Evolutionary conservation across 176 grass and related monocot species (phyloP).

Genomic region (Rhynchospora breviuscula): DNA sequence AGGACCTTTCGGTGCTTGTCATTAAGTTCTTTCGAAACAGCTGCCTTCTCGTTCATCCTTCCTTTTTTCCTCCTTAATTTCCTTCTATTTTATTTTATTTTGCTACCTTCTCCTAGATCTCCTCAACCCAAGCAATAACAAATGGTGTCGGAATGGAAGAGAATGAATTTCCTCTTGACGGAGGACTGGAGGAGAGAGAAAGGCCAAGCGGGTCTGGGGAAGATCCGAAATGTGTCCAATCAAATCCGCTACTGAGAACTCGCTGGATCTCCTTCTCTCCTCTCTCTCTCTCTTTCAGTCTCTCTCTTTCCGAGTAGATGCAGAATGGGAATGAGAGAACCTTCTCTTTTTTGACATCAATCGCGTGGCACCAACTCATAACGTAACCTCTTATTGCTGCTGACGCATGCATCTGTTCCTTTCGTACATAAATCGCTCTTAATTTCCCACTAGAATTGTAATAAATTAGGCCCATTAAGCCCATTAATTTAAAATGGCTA

Average conservation of each 20-base stretch:
- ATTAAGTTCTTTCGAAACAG: constrained; percentile 94
- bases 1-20: constrained; percentile 79
- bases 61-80: neutral
- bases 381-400: neutral
- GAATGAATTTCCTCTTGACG: neutral
- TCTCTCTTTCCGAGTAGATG: neutral
- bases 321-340: neutral
- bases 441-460: neutral
- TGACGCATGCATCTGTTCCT: neutral
- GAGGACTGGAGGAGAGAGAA: neutral
- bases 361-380: neutral
- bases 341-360: neutral
- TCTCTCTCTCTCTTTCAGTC: neutral
- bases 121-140: neutral
- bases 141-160: neutral
- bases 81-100: neutral
- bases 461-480: neutral
- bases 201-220: neutral
- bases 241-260: neutral
- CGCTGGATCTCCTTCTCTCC: neutral
- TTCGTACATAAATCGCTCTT: neutral
- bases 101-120: constrained; percentile 4
- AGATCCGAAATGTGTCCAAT: neutral
- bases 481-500: neutral
- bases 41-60: constrained; percentile 84